Evolutionary conservation across 2,329 filamentous ascomycete genomes (phyloP).

Genomic region (Nigrospora osmanthi): DNA sequence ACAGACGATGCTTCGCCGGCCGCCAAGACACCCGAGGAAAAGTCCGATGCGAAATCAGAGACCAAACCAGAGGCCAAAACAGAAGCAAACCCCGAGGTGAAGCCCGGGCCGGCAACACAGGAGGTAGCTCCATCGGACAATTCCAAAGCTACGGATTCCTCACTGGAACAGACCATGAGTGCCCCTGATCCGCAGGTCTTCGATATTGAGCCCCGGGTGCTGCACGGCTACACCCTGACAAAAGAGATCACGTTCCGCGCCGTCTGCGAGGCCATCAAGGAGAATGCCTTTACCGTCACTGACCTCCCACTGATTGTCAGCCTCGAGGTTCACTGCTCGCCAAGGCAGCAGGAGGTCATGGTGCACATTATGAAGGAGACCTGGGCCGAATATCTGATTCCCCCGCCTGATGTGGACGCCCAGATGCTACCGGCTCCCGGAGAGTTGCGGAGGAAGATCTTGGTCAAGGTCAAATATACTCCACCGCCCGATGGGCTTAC

Average conservation of each 20-base stretch:
- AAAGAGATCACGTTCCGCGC: conserved; percentile 80
- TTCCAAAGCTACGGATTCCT: too few relatives aligned
- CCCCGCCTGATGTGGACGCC: conserved; percentile 38
- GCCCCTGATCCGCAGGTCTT: conserved; percentile 19
- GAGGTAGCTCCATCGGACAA: too few relatives aligned
- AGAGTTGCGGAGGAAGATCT: conserved; percentile 67
- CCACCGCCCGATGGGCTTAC: conserved; percentile 29
- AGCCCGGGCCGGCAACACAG: too few relatives aligned
- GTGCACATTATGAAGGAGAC: conserved; percentile 83
- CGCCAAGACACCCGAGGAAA: neutral
- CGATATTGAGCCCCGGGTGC: conserved; percentile 62
- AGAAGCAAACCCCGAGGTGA: neutral
- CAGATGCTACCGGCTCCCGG: conserved; percentile 57
- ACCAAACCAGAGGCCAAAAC: neutral
- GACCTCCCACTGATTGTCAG: conserved; percentile 89
- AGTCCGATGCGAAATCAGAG: too few relatives aligned
- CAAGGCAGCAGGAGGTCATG: conserved; percentile 82
- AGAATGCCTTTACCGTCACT: conserved; percentile 67
- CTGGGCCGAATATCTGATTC: conserved; percentile 68
- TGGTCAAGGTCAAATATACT: conserved; percentile 73
- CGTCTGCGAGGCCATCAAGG: conserved; percentile 73
- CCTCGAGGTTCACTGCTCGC: conserved; percentile 79
- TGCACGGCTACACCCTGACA: conserved; percentile 87
- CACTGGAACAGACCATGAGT: conserved; percentile 2
- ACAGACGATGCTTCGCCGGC: neutral